These are phyloP conservation scores for Parachlorella kessleri DNA, from an alignment of 139 green algal species.

Conservation along the genomic window DNA sequence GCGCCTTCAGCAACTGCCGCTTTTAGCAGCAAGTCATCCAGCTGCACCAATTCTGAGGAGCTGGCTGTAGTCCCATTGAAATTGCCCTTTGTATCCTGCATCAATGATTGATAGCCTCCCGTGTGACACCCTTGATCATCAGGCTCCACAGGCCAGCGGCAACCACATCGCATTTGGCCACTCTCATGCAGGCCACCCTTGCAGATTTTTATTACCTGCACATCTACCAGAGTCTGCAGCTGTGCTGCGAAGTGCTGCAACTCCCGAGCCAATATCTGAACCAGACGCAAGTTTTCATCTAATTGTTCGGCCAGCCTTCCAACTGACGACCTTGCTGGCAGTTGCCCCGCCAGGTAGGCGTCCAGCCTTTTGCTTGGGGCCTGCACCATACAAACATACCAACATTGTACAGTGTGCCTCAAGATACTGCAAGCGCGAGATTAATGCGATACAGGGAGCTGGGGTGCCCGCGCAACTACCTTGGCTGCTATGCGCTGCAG, in stretches of 20 bases:
- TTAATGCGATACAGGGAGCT: background rate
- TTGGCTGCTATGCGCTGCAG: too few species aligned
- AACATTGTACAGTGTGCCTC: background rate
- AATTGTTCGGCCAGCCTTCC: conserved; percentile 15
- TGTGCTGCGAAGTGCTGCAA: conserved; percentile 6
- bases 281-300: conserved; percentile 31
- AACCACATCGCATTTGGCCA: background rate
- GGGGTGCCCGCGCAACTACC: background rate
- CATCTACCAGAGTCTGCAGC: background rate
- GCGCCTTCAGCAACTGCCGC: too few species aligned
- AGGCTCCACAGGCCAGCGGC: background rate
- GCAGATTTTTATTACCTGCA: background rate
- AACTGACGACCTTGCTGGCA: background rate
- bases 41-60: too few species aligned
- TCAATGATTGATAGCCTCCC: background rate
- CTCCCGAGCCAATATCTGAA: conserved; percentile 19
- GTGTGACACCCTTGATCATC: background rate
- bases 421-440: background rate
- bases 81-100: background rate
- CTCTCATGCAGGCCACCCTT: too few species aligned
- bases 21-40: too few species aligned
- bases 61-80: too few species aligned
- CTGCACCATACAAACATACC: background rate
- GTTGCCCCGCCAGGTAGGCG: background rate
- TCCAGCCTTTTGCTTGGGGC: conserved; percentile 5